Evolutionary conservation across 345 rosid species (phyloP), one percentile per base, ranked within the genome.

Genomic region (Limnanthes douglasii): DNA sequence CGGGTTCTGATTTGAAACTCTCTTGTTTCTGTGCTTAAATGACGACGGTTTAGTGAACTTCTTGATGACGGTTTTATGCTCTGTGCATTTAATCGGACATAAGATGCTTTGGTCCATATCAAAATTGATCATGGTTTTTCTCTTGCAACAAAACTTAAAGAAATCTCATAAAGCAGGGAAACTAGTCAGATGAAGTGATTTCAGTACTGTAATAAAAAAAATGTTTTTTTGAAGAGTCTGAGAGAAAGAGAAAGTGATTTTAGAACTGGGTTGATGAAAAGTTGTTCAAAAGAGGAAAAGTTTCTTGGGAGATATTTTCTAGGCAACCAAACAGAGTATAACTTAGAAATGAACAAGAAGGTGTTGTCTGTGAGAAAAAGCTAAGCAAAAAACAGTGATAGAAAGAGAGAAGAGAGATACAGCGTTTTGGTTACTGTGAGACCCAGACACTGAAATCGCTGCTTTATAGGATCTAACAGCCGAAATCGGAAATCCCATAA

Each of bases 61-160:
- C 40, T 57, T 70, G 6, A 72, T 57, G 22, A 72, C 29, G 30
- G 50, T 45, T 37, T 37, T 62, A 67, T 84, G 94, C 21, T 74
- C 81, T 0, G 84, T 74, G 65, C 59, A 80, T 37, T 80, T 90
- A 15, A 56, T 24, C 16, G 84, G 95, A 41, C 66, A 64, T 4
- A 76, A 57, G 49, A 54, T 55, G 10, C 68, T 56, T 16, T 39
- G 58, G 24, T 70, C 73, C 65, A 68, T 65, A 31, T 18, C 4
- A 18, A 2, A 32, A 11, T 20, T 5, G 11, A 23, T 40, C 52
- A 56, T 43, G 40, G 17, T 46, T 51, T 48, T 24, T 16, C 15
- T 10, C 9, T 16, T 35, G 34, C 70, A 69, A 54, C 35, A 53
- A 39, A 35, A 19, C 21, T 16, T 4, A 26, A 18, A 19, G 30